Evolutionary conservation across 2,329 filamentous ascomycete species (phyloP).

Genomic region (Aspergillus pseudonomiae): DNA sequence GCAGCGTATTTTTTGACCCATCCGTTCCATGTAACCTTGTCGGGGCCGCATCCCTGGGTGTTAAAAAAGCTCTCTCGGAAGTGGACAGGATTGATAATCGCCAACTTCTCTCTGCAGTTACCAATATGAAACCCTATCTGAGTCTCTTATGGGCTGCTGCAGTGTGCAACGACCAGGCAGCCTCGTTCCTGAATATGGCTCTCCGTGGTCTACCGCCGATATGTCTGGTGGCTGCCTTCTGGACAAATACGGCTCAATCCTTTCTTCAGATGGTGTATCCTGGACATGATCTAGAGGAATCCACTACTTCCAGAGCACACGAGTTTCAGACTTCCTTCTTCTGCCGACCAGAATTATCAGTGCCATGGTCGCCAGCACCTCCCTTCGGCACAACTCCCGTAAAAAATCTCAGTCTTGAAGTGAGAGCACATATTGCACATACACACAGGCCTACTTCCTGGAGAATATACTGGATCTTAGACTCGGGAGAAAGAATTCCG

Average conservation of each 20-base stretch:
- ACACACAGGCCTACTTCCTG: constrained; percentile 16
- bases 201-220: not conserved
- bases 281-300: not conserved
- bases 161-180: not conserved
- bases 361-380: constrained; percentile 11
- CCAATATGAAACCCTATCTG: not conserved
- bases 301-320: constrained; percentile 2
- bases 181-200: not conserved
- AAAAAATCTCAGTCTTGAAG: constrained; percentile 8
- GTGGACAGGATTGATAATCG: not conserved
- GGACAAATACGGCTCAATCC: constrained; percentile 7
- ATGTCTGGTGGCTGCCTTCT: constrained; percentile 3
- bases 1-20: constrained; percentile 29
- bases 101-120: constrained; percentile 2
- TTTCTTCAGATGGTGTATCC: constrained; percentile 11
- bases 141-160: constrained; percentile 6
- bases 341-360: constrained; percentile 1
- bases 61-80: constrained; percentile 17
- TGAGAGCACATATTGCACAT: constrained; percentile 6
- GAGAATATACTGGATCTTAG: constrained; percentile 19
- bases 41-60: constrained; percentile 22
- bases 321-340: constrained; percentile 11
- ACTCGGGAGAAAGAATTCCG: constrained; percentile 11
- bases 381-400: not conserved
- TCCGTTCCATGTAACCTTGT: constrained; percentile 25